Evolutionary conservation across 768 basidiomycete genomes (phyloP), one percentile per base, ranked within the genome.

Genomic region (Hysterangium stoloniferum): DNA sequence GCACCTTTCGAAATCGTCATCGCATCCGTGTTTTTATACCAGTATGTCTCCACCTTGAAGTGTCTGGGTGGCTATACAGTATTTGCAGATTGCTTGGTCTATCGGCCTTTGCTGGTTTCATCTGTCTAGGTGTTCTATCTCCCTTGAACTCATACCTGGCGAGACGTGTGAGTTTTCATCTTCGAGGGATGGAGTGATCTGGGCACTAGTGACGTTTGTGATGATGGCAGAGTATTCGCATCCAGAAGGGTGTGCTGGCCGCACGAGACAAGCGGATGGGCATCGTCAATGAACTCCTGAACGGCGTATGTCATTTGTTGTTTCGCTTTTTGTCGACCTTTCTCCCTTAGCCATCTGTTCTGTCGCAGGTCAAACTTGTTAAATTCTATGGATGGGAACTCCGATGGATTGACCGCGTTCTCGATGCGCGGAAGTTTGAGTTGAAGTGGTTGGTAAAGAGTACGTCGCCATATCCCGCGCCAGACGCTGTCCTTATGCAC

Each of bases 381-480:
- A 86, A 88, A 63, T 86, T 88, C 71, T 88, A 88, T 54, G 85
- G 85, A 1, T 88, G 86, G 75, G 84, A 86, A 56, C 74, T 81
- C 35, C 74, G 77, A 11, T 90, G 89, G 88, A 84, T 86, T 36
- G 65, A 74, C 24, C 72, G 79, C 11, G 80, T 74, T 0, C 59
- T 80, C 50, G 79, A 82, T 36, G 77, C 84, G 2, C 71, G 91
- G 53, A 73, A 74, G 35, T 66, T 66, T 12, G 92, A 94, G 68
- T 72, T 93, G 66, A 66, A 73, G 48, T 88, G 87, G 83, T 74
- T 53, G 17, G 47, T 35, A 4, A 52, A 49, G 28, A 35, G 45
- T 41, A 40, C 41, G 34, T 29, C 19, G 35, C 32, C 31, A 48
- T 6, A 29, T 17, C n/a, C 17, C 46, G 6, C 31, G 25, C 31